Evolutionary conservation across 2,329 filamentous ascomycete species (phyloP), one percentile per base, ranked within the genome.

Genomic region (Ceratocystis cubensis): DNA sequence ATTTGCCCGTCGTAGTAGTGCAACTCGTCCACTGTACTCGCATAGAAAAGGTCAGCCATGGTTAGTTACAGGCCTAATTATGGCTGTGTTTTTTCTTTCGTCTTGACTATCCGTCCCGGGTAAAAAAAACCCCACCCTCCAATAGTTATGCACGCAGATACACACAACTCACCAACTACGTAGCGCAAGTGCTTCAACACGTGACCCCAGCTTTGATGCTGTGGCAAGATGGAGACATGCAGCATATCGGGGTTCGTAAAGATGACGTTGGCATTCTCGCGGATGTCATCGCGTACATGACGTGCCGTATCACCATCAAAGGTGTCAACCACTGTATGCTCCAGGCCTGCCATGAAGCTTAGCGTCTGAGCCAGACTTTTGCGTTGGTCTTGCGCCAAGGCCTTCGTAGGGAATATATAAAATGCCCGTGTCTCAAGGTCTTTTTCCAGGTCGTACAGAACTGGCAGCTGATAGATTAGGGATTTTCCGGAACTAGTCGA

Each of bases 211-310:
- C 83, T 83, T 69, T 91, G 88, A 76, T 99, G 94, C 72, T 96
- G 89, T 0, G 94, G 93, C 2, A 99, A 76, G 30, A 99, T 95
- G 0, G 91, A 95, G 44, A 96, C 84, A 71, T 99, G 94, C 45
- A 99, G 81, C 92, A 97, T 99, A 72, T 99, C 94, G 0, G 94
- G 94, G 71, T 99, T 99, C 0, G 94, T 99, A 72, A 99, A 96
- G 63, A 99, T 93, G 69, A 97, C 91, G 28, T 91, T 83, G 0
- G 88, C 94, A 75, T 95, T 86, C 48, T 97, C 92, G 5, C 93
- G 84, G 69, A 99, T 93, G 33, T 79, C 73, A 70, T 90, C 90
- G 25, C 94, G 84, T 69, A 88, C 86, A 4, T 77, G 75, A 85
- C 95, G 92, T 0, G 89, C 86, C 0, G 94, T 99, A 73, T 99